Evolutionary conservation across 2,329 filamentous ascomycete genomes (phyloP).

Genomic region (Aulographum hederae): DNA sequence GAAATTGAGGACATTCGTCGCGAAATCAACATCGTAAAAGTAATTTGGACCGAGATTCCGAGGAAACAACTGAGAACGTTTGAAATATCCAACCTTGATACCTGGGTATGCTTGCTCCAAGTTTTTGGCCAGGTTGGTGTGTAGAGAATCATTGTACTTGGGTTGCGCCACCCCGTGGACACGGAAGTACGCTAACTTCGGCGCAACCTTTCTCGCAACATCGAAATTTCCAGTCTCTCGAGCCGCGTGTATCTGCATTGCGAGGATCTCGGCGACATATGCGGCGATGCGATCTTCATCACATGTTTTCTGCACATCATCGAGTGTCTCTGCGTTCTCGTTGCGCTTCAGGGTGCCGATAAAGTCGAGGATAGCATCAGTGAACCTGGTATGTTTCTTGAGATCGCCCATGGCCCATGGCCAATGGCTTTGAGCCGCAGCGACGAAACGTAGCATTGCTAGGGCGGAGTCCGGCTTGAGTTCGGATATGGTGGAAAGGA

Average conservation of each 20-base stretch:
- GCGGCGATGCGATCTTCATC: constrained; percentile 45
- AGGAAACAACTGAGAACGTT: constrained; percentile 49
- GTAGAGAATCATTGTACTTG: constrained; percentile 73
- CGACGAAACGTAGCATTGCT: constrained; percentile 70
- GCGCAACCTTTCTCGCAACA: constrained; percentile 53
- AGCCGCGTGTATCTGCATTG: constrained; percentile 76
- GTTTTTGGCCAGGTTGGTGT: constrained; percentile 71
- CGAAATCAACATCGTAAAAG: constrained; percentile 67
- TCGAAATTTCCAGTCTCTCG: constrained; percentile 54
- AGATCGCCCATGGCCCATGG: constrained; percentile 78
- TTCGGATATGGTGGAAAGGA: too few relatives aligned
- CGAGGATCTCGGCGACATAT: constrained; percentile 69
- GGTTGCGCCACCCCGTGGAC: constrained; percentile 62
- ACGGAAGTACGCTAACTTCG: constrained; percentile 62
- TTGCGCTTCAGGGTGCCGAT: constrained; percentile 35
- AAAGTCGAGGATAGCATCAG: constrained; percentile 54
- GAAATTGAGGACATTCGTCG: constrained; percentile 53
- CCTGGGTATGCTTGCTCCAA: constrained; percentile 61
- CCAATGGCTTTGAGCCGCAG: constrained; percentile 84
- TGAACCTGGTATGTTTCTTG: constrained; percentile 53
- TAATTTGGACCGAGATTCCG: constrained; percentile 56
- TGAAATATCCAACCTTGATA: constrained; percentile 60
- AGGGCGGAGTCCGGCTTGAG: constrained; percentile 27
- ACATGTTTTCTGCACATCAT: constrained; percentile 10
- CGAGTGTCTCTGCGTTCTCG: constrained; percentile 27